Evolutionary conservation across 108 stramenopile species (phyloP).

Genomic region (Mediolabrus comicus): DNA sequence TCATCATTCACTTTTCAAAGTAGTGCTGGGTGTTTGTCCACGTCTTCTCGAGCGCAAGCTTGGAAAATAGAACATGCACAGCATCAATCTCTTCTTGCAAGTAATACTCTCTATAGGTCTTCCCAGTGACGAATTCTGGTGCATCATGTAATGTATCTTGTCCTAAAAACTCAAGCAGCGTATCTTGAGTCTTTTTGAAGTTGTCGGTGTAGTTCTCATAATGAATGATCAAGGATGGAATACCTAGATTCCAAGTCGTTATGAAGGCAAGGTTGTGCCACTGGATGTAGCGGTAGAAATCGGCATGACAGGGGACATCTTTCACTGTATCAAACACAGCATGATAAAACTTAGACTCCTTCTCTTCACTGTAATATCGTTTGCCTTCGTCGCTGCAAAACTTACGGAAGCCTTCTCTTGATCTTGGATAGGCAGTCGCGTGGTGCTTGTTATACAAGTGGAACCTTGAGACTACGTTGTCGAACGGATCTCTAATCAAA

Average conservation of each 20-base stretch:
- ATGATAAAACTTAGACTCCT: slow-evolving; percentile 23
- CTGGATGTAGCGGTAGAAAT: too few relatives aligned
- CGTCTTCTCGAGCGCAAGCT: slow-evolving; percentile 24
- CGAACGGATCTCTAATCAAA: slow-evolving; percentile 61
- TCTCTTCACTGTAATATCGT: slow-evolving; percentile 5
- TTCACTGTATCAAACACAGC: slow-evolving; percentile 28
- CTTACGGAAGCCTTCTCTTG: slow-evolving; percentile 49
- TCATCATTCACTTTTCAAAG: slow-evolving; percentile 24
- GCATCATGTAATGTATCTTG: slow-evolving; percentile 12
- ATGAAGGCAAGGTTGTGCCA: too few relatives aligned
- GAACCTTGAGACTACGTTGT: slow-evolving; percentile 63
- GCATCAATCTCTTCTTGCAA: slow-evolving; percentile 22
- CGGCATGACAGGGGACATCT: slow-evolving; percentile 65
- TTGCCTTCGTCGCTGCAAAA: slow-evolving; percentile 37
- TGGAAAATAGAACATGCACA: slow-evolving; percentile 25
- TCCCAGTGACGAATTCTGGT: slow-evolving; percentile 38
- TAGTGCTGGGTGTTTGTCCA: slow-evolving; percentile 38
- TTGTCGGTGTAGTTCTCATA: slow-evolving; percentile 75
- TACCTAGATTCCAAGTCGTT: slow-evolving; percentile 39
- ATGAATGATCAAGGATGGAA: slow-evolving; percentile 63
- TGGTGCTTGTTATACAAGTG: slow-evolving; percentile 47
- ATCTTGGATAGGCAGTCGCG: slow-evolving; percentile 25
- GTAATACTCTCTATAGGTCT: slow-evolving; percentile 49
- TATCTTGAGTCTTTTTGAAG: slow-evolving; percentile 45
- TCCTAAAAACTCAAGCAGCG: slow-evolving; percentile 65